Base-by-base conservation (phyloP, 2,329 filamentous ascomycete genomes). In the Scytalidium lignicola region DNA sequence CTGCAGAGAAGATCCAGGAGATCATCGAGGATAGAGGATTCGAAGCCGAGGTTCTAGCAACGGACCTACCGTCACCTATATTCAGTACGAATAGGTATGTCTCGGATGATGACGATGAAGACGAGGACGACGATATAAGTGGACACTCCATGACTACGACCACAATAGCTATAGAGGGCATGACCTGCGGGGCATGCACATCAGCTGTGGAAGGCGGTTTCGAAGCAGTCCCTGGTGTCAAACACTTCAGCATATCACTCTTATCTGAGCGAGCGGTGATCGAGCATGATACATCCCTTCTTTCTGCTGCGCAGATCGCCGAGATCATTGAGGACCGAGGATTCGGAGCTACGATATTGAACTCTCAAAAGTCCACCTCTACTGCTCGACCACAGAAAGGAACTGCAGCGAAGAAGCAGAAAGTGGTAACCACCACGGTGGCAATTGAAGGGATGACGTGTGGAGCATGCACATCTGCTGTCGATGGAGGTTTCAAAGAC, bases 391-490 rank as follows among this genome's bases (percentile, higher is more conserved):
- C 53, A 53, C 52, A 55, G 55, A 59, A 55, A 44, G 61, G 64
- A 53, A 59, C 54, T 43, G 45, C 51, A 9, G 44, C 37, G 18
- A 54, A 29, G 32, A 58, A 51, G 44, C 54, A 66, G 57, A 69
- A 71, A 45, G 61, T 79, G 3, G 75, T 85, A 49, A 88, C 82
- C 1, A 96, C 91, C 0, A 97, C 91, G 0, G 78, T 99, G 17
- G 83, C 88, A 3, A 88, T 99, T 48, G 89, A 93, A 58, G 93
- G 93, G 45, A 99, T 99, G 93, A 99, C 93, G 1, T 97, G 93
- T 64, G 92, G 92, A 19, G 90, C 93, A 40, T 99, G 93, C 68
- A 97, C 93, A 0, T 92, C 92, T 1, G 90, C 92, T 5, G 83
- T 97, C 1, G 88, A 96, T 62, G 78, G 81, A 45, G 90, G 87